A percentile compares a stretch with the other conserved stretches of the same genome.
phyloP scores from a whole-genome alignment of 176 grass and related monocot genomes.

The Elymus sibiricus region DNA sequence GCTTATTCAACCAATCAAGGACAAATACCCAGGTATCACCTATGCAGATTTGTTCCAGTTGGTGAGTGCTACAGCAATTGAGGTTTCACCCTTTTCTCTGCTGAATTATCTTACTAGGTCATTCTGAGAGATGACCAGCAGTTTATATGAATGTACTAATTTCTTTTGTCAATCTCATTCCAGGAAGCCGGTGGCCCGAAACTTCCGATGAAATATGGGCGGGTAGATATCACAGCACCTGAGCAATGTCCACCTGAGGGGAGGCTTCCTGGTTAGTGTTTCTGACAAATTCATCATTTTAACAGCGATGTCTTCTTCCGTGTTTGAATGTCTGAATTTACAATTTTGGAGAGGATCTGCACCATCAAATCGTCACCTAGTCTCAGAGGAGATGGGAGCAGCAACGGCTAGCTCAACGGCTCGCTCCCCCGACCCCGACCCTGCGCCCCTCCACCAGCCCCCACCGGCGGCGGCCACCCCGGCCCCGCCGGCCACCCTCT shows the following conservation, averaged over 20 bases:
- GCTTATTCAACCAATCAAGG: conserved; percentile 86
- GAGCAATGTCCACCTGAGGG: conserved; percentile 87
- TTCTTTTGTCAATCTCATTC: conserved; percentile 8
- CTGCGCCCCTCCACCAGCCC: too few relatives aligned
- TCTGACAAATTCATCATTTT: conserved; percentile 17
- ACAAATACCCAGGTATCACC: conserved; percentile 76
- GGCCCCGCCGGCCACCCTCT: too few relatives aligned
- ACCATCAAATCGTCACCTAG: too few relatives aligned
- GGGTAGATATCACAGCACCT: conserved; percentile 69
- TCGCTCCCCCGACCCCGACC: too few relatives aligned
- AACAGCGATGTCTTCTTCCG: neutral
- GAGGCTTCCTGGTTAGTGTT: conserved; percentile 79
- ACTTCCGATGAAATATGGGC: conserved; percentile 94
- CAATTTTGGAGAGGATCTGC: too few relatives aligned
- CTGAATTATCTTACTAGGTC: neutral
- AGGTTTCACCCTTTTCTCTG: conserved; percentile 49
- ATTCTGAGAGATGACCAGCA: neutral
- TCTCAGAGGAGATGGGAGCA: too few relatives aligned
- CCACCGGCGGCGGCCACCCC: too few relatives aligned
- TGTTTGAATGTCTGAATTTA: neutral
- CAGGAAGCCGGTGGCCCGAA: conserved; percentile 91
- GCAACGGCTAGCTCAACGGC: too few relatives aligned
- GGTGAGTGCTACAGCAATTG: conserved; percentile 96
- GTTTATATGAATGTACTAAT: neutral
- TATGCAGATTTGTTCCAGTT: conserved; percentile 93